Conservation (phyloP, 768 basidiomycete species). For the Termitomyces sp. region DNA sequence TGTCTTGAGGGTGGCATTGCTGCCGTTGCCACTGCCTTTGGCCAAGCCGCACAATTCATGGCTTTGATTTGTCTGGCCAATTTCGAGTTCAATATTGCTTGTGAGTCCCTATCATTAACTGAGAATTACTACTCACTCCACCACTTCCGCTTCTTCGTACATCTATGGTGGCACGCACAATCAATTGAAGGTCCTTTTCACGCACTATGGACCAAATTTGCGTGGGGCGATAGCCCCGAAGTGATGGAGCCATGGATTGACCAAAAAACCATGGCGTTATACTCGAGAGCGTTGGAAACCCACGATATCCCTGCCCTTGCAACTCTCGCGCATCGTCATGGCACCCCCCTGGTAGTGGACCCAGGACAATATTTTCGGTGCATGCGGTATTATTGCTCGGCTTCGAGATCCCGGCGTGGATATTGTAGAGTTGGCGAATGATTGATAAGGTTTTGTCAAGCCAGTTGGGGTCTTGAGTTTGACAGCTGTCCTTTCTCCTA, state of each 20-base stretch:
- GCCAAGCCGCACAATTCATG: conserved; percentile 64
- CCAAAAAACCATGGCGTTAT: conserved; percentile 56
- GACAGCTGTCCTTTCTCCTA: conserved; percentile 26
- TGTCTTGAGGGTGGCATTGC: conserved; percentile 64
- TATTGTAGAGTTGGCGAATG: conserved; percentile 28
- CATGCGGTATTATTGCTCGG: conserved; percentile 45
- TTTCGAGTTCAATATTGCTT: conserved; percentile 64
- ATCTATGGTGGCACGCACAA: conserved; percentile 42
- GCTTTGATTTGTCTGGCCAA: conserved; percentile 51
- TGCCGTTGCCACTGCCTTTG: conserved; percentile 57
- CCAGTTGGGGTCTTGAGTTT: background rate
- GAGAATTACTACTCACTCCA: background rate
- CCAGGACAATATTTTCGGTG: conserved; percentile 67
- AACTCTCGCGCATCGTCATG: conserved; percentile 61
- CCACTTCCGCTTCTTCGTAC: conserved; percentile 5
- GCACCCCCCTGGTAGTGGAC: conserved; percentile 67
- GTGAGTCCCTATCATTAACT: conserved; percentile 37
- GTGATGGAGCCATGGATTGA: conserved; percentile 54
- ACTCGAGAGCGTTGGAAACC: conserved; percentile 62
- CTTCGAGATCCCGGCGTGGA: conserved; percentile 28
- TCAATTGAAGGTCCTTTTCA: conserved; percentile 54
- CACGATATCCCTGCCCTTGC: conserved; percentile 58
- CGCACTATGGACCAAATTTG: conserved; percentile 54
- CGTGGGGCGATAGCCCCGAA: conserved; percentile 44
- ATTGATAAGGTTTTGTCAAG: background rate